These are phyloP conservation scores for Cryptococcus sp. DNA, from an alignment of 1,284 basidiomycete species.

Conservation along the genomic window DNA sequence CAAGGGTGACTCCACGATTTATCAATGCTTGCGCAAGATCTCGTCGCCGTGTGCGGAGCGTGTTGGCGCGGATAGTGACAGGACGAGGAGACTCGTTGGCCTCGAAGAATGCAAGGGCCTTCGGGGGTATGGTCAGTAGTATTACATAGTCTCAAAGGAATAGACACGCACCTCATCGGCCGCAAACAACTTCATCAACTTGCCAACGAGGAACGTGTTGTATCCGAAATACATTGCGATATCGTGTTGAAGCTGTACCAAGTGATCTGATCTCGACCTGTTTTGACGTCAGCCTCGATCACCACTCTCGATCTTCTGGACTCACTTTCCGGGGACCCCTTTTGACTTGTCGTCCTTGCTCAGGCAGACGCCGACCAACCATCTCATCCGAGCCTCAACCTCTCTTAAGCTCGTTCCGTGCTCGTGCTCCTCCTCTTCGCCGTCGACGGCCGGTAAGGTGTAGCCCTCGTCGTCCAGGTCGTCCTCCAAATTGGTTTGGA, in stretches of 20 bases:
- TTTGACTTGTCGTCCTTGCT: constrained; percentile 67
- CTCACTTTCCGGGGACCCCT: constrained; percentile 65
- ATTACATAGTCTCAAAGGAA: not conserved
- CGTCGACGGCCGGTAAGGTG: constrained; percentile 76
- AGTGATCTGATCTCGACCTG: constrained; percentile 85
- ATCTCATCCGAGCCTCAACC: constrained; percentile 85
- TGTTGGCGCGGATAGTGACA: constrained; percentile 98
- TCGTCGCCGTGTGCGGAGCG: constrained; percentile 85
- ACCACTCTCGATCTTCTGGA: constrained; percentile 17
- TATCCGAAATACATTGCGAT: constrained; percentile 97
- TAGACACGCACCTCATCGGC: constrained; percentile 74
- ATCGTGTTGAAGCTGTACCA: constrained; percentile 82
- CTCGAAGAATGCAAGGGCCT: constrained; percentile 98
- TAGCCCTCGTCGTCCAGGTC: constrained; percentile 69
- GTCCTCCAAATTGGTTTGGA: constrained; percentile 58
- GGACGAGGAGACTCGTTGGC: constrained; percentile 95
- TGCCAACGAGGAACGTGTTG: constrained; percentile 92
- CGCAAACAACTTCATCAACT: constrained; percentile 91
- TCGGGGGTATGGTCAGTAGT: not conserved
- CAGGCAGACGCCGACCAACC: constrained; percentile 77
- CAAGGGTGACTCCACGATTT: constrained; percentile 94
- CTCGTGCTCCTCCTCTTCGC: constrained; percentile 77
- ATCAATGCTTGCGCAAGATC: constrained; percentile 94
- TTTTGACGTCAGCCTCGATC: constrained; percentile 29
- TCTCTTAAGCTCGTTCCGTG: constrained; percentile 69